These are phyloP conservation scores for Arthromyces matolae DNA, from an alignment of 768 basidiomycete genomes.

Conservation along the genomic window DNA sequence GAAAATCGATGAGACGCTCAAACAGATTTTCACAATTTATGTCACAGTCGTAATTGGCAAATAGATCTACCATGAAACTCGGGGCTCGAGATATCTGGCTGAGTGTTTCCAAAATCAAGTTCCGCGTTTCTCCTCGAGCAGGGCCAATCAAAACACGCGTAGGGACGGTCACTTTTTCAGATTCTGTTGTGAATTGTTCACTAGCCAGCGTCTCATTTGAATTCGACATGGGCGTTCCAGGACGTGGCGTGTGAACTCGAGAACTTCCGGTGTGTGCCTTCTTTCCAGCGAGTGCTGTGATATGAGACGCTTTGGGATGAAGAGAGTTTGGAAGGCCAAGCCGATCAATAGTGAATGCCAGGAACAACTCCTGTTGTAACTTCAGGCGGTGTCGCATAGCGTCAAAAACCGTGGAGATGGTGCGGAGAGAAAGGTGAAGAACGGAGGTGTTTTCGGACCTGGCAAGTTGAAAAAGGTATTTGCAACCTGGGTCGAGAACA, in stretches of 20 bases:
- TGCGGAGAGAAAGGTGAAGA: constrained; percentile 76
- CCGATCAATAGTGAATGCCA: constrained; percentile 91
- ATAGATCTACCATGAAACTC: constrained; percentile 94
- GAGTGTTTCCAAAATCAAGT: constrained; percentile 86
- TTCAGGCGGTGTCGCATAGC: constrained; percentile 85
- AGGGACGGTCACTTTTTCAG: constrained; percentile 43
- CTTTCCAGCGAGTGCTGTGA: constrained; percentile 23
- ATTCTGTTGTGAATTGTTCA: constrained; percentile 36
- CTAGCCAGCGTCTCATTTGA: constrained; percentile 36
- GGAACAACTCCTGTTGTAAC: constrained; percentile 91
- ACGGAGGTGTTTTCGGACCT: constrained; percentile 83
- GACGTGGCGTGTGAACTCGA: constrained; percentile 43
- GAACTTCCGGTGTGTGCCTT: constrained; percentile 22
- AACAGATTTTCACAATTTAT: constrained; percentile 96
- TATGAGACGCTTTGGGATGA: constrained; percentile 23
- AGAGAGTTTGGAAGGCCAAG: constrained; percentile 55
- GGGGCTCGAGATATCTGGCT: constrained; percentile 76
- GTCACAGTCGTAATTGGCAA: constrained; percentile 96
- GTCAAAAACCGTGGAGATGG: constrained; percentile 84
- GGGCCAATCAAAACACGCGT: constrained; percentile 64
- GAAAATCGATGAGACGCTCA: constrained; percentile 82
- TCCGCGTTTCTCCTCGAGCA: constrained; percentile 82
- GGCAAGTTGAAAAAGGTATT: constrained; percentile 94
- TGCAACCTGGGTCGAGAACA: constrained; percentile 87
- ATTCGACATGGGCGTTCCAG: constrained; percentile 47